Conservation (phyloP, 345 rosid genomes). For the Durio zibethinus region DNA sequence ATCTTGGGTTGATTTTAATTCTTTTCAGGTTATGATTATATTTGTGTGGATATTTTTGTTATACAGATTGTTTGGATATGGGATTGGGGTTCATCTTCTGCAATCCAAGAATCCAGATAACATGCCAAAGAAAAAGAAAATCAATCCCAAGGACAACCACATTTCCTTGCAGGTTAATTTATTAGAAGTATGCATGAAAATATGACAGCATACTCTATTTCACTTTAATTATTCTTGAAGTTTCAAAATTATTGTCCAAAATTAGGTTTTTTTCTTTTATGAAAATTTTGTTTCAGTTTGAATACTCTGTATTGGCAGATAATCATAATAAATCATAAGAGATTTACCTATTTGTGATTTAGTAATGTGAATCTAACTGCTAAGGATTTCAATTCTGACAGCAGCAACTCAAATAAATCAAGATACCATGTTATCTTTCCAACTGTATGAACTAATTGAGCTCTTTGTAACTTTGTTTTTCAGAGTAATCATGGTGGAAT, state of each 20-base stretch:
- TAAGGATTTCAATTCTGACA: background rate
- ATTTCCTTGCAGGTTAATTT: constrained; percentile 72
- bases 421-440: background rate
- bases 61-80: constrained; percentile 67
- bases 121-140: constrained; percentile 52
- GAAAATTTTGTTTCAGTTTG: background rate
- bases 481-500: background rate
- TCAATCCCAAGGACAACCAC: constrained; percentile 88
- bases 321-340: background rate
- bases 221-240: background rate
- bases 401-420: background rate
- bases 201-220: background rate
- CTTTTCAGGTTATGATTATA: background rate
- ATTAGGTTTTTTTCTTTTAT: background rate
- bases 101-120: constrained; percentile 64
- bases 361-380: too few species aligned
- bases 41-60: background rate
- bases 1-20: background rate
- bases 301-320: background rate
- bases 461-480: background rate
- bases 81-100: constrained; percentile 72
- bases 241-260: too few species aligned
- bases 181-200: too few species aligned
- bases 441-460: too few species aligned
- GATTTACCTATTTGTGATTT: background rate